Base-by-base conservation (phyloP, 163 green algal genomes). In the Scenedesmus sp. region DNA sequence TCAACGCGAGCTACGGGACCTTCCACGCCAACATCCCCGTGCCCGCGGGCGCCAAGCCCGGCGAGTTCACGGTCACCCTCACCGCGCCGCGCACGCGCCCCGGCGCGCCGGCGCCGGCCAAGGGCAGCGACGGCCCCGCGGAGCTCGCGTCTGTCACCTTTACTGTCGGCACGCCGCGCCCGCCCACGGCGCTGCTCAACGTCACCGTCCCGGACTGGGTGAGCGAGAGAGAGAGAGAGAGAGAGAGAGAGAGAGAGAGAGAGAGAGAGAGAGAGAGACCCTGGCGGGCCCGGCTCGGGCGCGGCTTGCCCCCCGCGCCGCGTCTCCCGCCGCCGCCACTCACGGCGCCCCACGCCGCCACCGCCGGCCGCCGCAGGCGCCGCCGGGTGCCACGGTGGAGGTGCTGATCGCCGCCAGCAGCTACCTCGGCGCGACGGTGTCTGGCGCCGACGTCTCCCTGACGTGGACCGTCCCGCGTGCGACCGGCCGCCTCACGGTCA, bases 91-190 rank as follows among this genome's bases (percentile, higher is more conserved):
- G 39, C n/a, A 33, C 24, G 34, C 29, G 51, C 28, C 28, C 0
- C 14, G 2, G 51, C 20, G 42, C 14, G 1, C 3, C 44, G 3
- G 39, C 70, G n/a, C 60, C 60, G 2, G 13, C 47, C 10, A 22
- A 42, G 4, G n/a, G 2, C 0, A 34, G 22, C 4, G 45, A 51
- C 9, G 42, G 54, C 7, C 11, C 6, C 6, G 67, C 67, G 10
- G 44, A 53, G 26, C 5, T 76, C 24, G 67, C 67, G 10, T 64
- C 51, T 1, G 47, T 58, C 2, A 56, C 67, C 1, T 33, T 91
- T 53, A 87, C 66, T 0, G 73, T 89, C 1, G 81, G 77, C 4
- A 81, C 85, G 44, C 86, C 86, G 4, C 71, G 86, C 22, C 81
- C 84, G 7, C 84, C 86, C 4, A 91, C 86, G 1, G 86, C 75